A percentile compares a stretch with the other conserved stretches of the same genome.
Conservation (phyloP, 2,329 filamentous ascomycete species). For the Gremmenia infestans region DNA sequence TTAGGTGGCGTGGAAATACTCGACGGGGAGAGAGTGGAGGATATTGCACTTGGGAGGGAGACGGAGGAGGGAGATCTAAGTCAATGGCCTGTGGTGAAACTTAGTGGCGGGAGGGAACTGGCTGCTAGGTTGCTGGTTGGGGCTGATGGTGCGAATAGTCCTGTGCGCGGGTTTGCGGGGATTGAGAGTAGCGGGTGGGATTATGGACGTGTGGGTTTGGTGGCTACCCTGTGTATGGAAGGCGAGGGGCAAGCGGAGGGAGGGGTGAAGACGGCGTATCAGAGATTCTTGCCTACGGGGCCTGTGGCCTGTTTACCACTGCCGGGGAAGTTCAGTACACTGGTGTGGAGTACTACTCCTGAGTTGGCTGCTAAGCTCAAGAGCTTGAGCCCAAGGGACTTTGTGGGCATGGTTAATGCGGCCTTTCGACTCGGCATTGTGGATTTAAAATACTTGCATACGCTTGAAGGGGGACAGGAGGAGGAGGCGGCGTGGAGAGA, state of each 20-base stretch:
- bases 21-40: conserved; percentile 71
- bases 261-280: conserved; percentile 73
- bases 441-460: conserved; percentile 81
- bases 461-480: conserved; percentile 49
- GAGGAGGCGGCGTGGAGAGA: conserved; percentile 84
- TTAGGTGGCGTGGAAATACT: conserved; percentile 66
- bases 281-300: conserved; percentile 88
- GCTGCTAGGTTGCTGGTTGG: conserved; percentile 83
- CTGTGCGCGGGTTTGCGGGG: conserved; percentile 81
- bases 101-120: conserved; percentile 61
- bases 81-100: conserved; percentile 79
- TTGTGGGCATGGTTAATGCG: conserved; percentile 85
- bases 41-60: conserved; percentile 70
- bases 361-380: conserved; percentile 75
- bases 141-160: conserved; percentile 91
- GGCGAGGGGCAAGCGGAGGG: conserved; percentile 50
- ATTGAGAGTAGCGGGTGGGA: conserved; percentile 90
- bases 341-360: conserved; percentile 94
- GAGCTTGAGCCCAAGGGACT: conserved; percentile 64
- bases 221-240: conserved; percentile 77
- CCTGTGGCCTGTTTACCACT: conserved; percentile 89
- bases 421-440: conserved; percentile 78
- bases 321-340: conserved; percentile 73
- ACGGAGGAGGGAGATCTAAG: conserved; percentile 69
- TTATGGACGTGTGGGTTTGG: conserved; percentile 83